These are phyloP conservation scores for Endoconidiophora polonica DNA, from an alignment of 2,329 filamentous ascomycete species.

Conservation along the genomic window DNA sequence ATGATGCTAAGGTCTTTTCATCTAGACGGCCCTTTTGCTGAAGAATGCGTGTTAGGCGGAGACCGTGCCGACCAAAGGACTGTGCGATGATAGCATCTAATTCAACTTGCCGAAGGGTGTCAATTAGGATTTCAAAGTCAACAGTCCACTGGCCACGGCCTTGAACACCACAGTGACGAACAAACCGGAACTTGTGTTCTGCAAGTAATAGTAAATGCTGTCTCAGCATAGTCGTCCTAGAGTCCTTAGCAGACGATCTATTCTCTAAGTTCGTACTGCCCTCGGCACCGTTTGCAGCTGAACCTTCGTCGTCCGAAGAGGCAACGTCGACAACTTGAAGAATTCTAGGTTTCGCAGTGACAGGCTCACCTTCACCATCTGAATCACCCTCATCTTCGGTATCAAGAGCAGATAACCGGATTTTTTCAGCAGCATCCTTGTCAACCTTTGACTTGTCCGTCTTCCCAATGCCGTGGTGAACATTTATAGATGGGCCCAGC, in stretches of 20 bases:
- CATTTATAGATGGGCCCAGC: constrained; percentile 34
- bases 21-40: constrained; percentile 83
- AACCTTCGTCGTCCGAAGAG: constrained; percentile 17
- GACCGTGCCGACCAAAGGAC: constrained; percentile 56
- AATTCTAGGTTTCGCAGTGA: neutral
- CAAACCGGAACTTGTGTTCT: constrained; percentile 51
- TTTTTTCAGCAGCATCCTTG: constrained; percentile 30
- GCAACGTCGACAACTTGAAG: constrained; percentile 10
- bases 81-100: constrained; percentile 68
- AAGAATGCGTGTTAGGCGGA: constrained; percentile 73
- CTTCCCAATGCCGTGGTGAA: constrained; percentile 41
- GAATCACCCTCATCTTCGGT: constrained; percentile 22
- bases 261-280: constrained; percentile 21
- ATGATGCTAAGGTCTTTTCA: constrained; percentile 69
- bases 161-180: constrained; percentile 46
- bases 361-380: constrained; percentile 15
- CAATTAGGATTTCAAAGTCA: constrained; percentile 59
- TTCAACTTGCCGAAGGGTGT: constrained; percentile 56
- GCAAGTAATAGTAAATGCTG: constrained; percentile 58
- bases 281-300: constrained; percentile 23
- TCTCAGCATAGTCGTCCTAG: constrained; percentile 19
- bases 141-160: constrained; percentile 65
- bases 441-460: constrained; percentile 30
- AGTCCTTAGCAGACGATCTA: constrained; percentile 30
- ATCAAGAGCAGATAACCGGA: constrained; percentile 20